A percentile compares a stretch with the other conserved stretches of the same genome.
Evolutionary conservation across 257 asterid genomes (phyloP).

Genomic region (Linaria vulgaris): DNA sequence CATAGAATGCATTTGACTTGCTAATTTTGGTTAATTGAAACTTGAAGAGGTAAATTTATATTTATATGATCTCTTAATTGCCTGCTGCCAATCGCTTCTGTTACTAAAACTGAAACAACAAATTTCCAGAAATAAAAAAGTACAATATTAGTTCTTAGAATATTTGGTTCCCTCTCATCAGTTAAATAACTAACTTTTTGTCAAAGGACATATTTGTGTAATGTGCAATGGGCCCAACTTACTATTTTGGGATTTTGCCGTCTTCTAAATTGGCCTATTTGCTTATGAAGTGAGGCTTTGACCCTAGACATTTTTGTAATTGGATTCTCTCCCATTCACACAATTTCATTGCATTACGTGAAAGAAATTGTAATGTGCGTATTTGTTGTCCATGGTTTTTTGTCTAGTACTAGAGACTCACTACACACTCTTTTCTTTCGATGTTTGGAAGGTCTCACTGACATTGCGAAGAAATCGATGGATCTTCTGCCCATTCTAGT

Average conservation of each 20-base stretch:
- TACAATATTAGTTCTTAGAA: slow-evolving; percentile 1
- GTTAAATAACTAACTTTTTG: neutral
- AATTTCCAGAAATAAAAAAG: neutral
- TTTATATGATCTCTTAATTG: neutral
- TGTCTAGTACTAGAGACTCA: slow-evolving; percentile 18
- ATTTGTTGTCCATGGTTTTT: slow-evolving; percentile 1
- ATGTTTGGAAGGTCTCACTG: slow-evolving; percentile 54
- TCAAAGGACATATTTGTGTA: neutral
- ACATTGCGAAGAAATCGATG: slow-evolving; percentile 50
- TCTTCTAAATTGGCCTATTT: no score
- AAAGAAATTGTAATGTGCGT: neutral
- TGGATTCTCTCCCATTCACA: slow-evolving; percentile 13
- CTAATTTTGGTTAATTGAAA: slow-evolving; percentile 2
- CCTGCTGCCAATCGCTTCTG: neutral
- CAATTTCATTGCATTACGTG: slow-evolving; percentile 11
- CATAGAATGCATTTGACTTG: no score
- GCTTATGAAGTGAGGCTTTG: neutral
- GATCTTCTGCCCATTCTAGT: slow-evolving; percentile 75
- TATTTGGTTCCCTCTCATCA: neutral
- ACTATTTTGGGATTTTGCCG: slow-evolving; percentile 1
- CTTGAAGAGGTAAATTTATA: neutral
- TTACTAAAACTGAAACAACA: slow-evolving; percentile 3
- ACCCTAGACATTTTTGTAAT: neutral
- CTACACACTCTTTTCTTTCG: slow-evolving; percentile 16
- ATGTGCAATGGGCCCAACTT: neutral